phyloP scores from a whole-genome alignment of 2,329 filamentous ascomycete genomes.

The Simplicillium aogashimaense region DNA sequence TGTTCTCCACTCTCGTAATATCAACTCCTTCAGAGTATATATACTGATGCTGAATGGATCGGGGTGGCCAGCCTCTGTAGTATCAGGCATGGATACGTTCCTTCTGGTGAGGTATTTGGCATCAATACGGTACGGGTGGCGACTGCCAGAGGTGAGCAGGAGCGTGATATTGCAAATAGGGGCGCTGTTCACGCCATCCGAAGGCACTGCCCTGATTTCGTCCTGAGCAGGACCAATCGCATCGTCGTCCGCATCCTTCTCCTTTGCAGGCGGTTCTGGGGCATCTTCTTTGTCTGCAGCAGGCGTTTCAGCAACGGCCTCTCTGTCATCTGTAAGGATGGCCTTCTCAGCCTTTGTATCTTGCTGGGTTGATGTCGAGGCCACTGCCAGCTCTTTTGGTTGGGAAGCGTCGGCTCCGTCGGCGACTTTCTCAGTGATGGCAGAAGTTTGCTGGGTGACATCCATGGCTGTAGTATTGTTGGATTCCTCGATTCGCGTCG shows the following conservation, averaged over 20 bases:
- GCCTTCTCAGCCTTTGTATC: too few species aligned
- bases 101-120: slow-evolving; percentile 76
- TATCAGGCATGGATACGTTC: slow-evolving; percentile 64
- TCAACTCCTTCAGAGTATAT: slow-evolving; percentile 89
- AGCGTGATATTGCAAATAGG: slow-evolving; percentile 66
- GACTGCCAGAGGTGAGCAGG: slow-evolving; percentile 68
- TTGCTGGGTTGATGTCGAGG: too few species aligned
- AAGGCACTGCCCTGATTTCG: slow-evolving; percentile 25
- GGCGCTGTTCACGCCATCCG: slow-evolving; percentile 17
- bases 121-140: slow-evolving; percentile 86
- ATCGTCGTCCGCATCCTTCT: slow-evolving; percentile 23
- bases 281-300: slow-evolving; percentile 16
- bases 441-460: too few species aligned
- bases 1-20: slow-evolving; percentile 83
- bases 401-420: too few species aligned
- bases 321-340: neutral
- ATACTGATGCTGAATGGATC: slow-evolving; percentile 88
- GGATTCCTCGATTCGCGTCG: too few species aligned
- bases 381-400: too few species aligned
- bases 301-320: slow-evolving; percentile 9
- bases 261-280: slow-evolving; percentile 17
- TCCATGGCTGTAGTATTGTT: too few species aligned
- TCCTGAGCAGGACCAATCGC: slow-evolving; percentile 34
- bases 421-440: too few species aligned
- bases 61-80: slow-evolving; percentile 45